Percentiles rank a stretch among this genome's conserved stretches.
Conservation (phyloP, 306 rosid genomes). For the Quercus suber region DNA sequence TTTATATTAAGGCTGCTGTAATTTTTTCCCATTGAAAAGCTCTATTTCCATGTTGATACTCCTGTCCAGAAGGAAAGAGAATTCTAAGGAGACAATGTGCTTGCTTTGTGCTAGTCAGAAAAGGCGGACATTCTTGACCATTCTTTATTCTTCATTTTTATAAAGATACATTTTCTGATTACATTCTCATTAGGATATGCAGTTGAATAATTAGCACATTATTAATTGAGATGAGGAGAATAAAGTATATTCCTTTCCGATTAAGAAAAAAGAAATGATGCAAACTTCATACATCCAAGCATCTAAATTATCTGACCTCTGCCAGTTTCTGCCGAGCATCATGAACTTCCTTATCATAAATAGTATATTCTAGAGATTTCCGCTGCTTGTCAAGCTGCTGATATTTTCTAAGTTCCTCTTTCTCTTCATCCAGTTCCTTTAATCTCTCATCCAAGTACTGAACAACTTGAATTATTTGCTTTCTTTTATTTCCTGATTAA, state of each 20-base stretch:
- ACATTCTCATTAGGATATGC: too few relatives aligned
- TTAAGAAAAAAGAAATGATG: neutral
- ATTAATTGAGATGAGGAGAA: neutral
- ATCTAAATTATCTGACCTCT: constrained; percentile 57
- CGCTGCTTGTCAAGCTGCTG: constrained; percentile 95
- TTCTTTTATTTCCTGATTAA: constrained; percentile 78
- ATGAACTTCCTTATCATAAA: constrained; percentile 83
- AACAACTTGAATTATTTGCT: constrained; percentile 96
- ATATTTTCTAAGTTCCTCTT: constrained; percentile 90
- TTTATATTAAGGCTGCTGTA: neutral
- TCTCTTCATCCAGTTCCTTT: constrained; percentile 94
- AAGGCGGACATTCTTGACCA: neutral
- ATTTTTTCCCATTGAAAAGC: neutral
- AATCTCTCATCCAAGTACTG: constrained; percentile 95
- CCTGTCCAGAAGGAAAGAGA: neutral
- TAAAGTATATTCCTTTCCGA: neutral
- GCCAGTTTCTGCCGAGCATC: constrained; percentile 87
- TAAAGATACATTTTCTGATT: too few relatives aligned
- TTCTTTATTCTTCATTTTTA: too few relatives aligned
- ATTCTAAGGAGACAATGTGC: neutral
- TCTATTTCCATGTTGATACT: neutral
- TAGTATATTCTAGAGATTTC: constrained; percentile 84
- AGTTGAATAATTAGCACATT: too few relatives aligned
- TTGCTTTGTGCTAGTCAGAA: neutral
- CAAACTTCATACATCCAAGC: neutral